phyloP scores from a whole-genome alignment of 305 asterid genomes.

The Lippia alba region DNA sequence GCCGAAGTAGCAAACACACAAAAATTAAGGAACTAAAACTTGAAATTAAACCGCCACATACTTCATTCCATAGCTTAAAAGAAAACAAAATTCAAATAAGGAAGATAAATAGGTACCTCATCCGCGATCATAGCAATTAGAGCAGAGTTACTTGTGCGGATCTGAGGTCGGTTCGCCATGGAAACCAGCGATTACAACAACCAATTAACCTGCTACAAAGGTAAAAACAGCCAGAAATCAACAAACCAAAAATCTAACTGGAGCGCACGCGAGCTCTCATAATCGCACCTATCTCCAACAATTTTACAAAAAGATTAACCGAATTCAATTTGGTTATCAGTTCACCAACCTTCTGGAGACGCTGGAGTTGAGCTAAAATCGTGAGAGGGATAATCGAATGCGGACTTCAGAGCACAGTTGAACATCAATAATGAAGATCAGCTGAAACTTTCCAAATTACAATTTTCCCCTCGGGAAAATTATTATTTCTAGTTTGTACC shows the following conservation, averaged over 20 bases:
- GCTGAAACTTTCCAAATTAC: neutral
- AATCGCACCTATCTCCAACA: neutral
- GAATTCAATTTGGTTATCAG: slow-evolving; percentile 4
- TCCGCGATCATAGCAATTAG: slow-evolving; percentile 97
- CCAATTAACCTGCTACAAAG: slow-evolving; percentile 23
- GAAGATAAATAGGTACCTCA: slow-evolving; percentile 59
- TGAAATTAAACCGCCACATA: slow-evolving; percentile 14
- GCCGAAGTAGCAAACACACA: slow-evolving; percentile 9
- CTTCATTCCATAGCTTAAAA: neutral
- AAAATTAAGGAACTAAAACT: slow-evolving; percentile 12
- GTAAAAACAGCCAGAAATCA: slow-evolving; percentile 12
- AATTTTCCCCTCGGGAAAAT: neutral
- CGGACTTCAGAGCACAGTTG: slow-evolving; percentile 26
- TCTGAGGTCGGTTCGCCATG: slow-evolving; percentile 89
- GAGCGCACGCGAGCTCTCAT: neutral
- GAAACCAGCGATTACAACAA: slow-evolving; percentile 23
- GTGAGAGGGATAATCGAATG: slow-evolving; percentile 19
- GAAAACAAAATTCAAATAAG: slow-evolving; percentile 1
- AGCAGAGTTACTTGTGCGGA: slow-evolving; percentile 84
- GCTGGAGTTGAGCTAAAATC: slow-evolving; percentile 15
- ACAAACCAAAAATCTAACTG: slow-evolving; percentile 6
- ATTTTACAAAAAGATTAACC: neutral
- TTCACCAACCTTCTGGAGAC: slow-evolving; percentile 6
- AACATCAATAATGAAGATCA: slow-evolving; percentile 5
- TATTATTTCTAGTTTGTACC: slow-evolving; percentile 3